A percentile compares a stretch with the other conserved stretches of the same genome.
Conservation (phyloP, 257 asterid genomes). For the Dorcoceras hygrometricum region DNA sequence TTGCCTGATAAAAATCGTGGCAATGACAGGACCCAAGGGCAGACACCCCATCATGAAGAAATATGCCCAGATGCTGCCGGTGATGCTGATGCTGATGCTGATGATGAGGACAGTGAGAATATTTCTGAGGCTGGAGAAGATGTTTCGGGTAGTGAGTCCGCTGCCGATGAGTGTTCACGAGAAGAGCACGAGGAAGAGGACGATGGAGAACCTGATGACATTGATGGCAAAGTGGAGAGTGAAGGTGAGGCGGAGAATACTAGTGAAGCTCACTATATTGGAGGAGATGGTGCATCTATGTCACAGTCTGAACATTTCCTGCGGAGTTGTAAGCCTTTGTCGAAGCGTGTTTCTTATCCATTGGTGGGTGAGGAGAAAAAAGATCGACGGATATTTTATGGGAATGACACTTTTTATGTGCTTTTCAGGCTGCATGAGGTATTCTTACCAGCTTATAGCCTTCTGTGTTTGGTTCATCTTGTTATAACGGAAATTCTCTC, state of each 20-base stretch:
- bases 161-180: constrained; percentile 85
- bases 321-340: constrained; percentile 68
- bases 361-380: constrained; percentile 37
- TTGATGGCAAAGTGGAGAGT: constrained; percentile 87
- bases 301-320: constrained; percentile 66
- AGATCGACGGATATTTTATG: constrained; percentile 64
- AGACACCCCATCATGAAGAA: constrained; percentile 48
- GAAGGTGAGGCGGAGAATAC: constrained; percentile 90
- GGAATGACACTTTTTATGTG: constrained; percentile 87
- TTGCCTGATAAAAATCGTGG: constrained; percentile 40
- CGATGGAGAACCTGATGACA: constrained; percentile 67
- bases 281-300: constrained; percentile 53
- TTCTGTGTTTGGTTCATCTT: constrained; percentile 1
- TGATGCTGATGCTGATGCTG: constrained; percentile 78
- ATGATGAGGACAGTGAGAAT: constrained; percentile 89
- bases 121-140: constrained; percentile 81
- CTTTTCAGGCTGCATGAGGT: constrained; percentile 97
- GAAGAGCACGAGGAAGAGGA: constrained; percentile 92
- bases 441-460: constrained; percentile 25
- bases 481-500: neutral
- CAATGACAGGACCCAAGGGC: constrained; percentile 45
- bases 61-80: constrained; percentile 58
- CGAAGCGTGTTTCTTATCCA: constrained; percentile 60
- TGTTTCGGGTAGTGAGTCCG: constrained; percentile 95
- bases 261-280: constrained; percentile 62